Conservation (phyloP, 805 yeast species). For the Dipodascopsis tothii region DNA sequence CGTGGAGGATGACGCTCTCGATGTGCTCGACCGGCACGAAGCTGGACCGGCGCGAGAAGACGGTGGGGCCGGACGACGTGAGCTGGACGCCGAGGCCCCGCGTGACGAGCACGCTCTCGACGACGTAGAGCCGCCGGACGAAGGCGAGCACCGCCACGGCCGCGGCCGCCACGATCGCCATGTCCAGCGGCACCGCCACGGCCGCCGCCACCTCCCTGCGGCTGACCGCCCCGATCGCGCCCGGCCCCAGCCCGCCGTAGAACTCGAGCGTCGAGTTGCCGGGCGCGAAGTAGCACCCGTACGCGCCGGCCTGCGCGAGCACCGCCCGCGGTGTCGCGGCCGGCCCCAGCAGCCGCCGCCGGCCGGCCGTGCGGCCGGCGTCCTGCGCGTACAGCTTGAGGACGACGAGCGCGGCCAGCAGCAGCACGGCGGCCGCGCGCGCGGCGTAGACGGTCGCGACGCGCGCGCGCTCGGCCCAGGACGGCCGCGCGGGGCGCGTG, state of each 20-base stretch:
- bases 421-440: neutral
- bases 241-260: neutral
- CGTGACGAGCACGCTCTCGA: slow-evolving; percentile 27
- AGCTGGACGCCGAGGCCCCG: slow-evolving; percentile 29
- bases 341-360: neutral
- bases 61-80: slow-evolving; percentile 37
- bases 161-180: slow-evolving; percentile 1
- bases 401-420: neutral
- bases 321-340: no score
- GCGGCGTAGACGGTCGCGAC: neutral
- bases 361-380: neutral
- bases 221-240: neutral
- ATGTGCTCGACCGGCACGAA: slow-evolving; percentile 42
- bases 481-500: neutral
- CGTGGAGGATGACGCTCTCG: slow-evolving; percentile 45
- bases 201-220: neutral
- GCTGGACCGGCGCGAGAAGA: slow-evolving; percentile 11
- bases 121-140: slow-evolving; percentile 5
- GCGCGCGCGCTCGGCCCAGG: neutral
- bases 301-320: neutral
- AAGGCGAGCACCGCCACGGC: slow-evolving; percentile 1
- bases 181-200: neutral
- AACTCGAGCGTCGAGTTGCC: neutral
- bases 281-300: neutral
- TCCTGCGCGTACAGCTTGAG: neutral